phyloP scores from a whole-genome alignment of 1,284 basidiomycete species.

The Tausonia pullulans region DNA sequence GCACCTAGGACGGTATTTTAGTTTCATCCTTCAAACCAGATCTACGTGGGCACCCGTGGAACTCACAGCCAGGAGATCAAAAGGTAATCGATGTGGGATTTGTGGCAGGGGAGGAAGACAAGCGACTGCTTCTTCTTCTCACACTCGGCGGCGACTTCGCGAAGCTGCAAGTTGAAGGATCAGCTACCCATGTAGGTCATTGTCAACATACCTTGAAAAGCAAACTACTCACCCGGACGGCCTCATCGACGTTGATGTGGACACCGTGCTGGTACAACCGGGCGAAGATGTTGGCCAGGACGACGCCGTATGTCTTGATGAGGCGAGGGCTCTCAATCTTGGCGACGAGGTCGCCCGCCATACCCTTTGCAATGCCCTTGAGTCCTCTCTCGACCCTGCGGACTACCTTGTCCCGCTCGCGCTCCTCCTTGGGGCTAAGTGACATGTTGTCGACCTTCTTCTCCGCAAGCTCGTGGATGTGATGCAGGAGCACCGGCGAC shows the following conservation, averaged over 20 bases:
- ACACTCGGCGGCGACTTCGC: slow-evolving; percentile 5
- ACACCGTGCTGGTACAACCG: slow-evolving; percentile 1
- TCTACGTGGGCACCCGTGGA: neutral
- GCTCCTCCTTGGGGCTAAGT: neutral
- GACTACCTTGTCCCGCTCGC: neutral
- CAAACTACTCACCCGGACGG: neutral
- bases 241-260: slow-evolving; percentile 7
- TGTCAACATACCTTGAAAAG: neutral
- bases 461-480: neutral
- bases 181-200: neutral
- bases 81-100: slow-evolving; percentile 10
- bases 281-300: slow-evolving; percentile 7
- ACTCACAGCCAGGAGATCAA: slow-evolving; percentile 10
- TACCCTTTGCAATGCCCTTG: slow-evolving; percentile 1
- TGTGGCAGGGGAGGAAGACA: slow-evolving; percentile 11
- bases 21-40: neutral
- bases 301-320: slow-evolving; percentile 9
- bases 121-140: slow-evolving; percentile 10
- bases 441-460: neutral
- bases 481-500: neutral
- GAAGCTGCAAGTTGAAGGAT: neutral
- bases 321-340: slow-evolving; percentile 9
- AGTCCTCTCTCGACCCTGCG: neutral
- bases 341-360: slow-evolving; percentile 2
- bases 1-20: neutral